These are phyloP conservation scores for Oryza longistaminata DNA, from an alignment of 176 grass and related monocot genomes.

Conservation along the genomic window DNA sequence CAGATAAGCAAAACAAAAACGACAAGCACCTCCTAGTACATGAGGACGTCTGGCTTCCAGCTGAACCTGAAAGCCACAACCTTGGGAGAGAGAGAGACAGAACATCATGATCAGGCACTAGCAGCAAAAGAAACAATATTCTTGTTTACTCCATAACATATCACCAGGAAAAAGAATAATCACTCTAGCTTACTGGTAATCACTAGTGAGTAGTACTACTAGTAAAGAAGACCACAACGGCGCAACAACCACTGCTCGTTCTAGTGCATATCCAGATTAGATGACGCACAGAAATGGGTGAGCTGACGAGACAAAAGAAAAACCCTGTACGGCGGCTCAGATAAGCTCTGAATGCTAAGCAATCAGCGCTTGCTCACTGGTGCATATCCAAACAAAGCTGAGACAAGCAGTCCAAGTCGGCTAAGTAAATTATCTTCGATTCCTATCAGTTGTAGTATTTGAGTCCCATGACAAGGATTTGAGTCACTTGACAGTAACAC, in stretches of 20 bases:
- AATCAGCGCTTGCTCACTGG: not conserved
- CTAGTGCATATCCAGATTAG: slow-evolving; percentile 20
- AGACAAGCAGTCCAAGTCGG: not conserved
- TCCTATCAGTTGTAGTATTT: not conserved
- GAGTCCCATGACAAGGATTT: too few relatives aligned
- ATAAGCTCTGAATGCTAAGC: slow-evolving; percentile 19
- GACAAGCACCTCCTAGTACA: not conserved
- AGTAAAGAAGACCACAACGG: not conserved
- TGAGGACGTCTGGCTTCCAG: too few relatives aligned
- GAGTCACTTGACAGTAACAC: not conserved
- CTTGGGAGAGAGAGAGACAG: not conserved
- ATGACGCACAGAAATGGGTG: not conserved
- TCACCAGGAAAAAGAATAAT: not conserved
- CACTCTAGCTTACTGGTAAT: not conserved
- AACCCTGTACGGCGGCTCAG: not conserved
- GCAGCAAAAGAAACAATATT: not conserved
- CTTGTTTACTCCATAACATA: not conserved
- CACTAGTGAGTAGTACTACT: not conserved
- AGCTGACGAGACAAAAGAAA: slow-evolving; percentile 28
- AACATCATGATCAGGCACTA: not conserved
- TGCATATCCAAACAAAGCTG: slow-evolving; percentile 11
- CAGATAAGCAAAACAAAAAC: not conserved
- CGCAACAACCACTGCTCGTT: not conserved
- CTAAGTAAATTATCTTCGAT: not conserved
- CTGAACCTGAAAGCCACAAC: not conserved